Conservation (phyloP, 2,329 filamentous ascomycete genomes). For the Lizonia empirigonia region DNA sequence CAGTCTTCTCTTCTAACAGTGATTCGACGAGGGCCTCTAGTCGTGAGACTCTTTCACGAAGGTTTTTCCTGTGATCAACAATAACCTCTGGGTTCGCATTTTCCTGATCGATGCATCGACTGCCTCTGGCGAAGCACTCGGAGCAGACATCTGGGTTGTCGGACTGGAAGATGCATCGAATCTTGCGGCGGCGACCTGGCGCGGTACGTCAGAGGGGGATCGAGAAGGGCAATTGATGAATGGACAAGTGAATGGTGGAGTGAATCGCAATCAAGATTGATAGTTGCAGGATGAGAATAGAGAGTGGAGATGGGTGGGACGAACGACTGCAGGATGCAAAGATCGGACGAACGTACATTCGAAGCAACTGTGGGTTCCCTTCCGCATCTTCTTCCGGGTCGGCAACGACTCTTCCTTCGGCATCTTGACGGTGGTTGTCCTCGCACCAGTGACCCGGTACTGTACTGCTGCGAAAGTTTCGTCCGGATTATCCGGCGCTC, state of each 20-base stretch:
- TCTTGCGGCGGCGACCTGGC: slow-evolving; percentile 56
- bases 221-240: background rate
- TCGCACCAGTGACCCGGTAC: slow-evolving; percentile 5
- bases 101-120: slow-evolving; percentile 55
- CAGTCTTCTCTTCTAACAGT: slow-evolving; percentile 44
- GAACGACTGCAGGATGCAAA: slow-evolving; percentile 5
- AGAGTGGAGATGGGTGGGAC: background rate
- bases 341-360: slow-evolving; percentile 47
- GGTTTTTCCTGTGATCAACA: slow-evolving; percentile 51
- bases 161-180: slow-evolving; percentile 54
- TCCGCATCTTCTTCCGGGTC: slow-evolving; percentile 51
- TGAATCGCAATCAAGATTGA: slow-evolving; percentile 6
- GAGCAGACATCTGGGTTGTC: slow-evolving; percentile 50
- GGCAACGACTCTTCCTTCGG: slow-evolving; percentile 45
- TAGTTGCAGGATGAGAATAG: slow-evolving; percentile 3
- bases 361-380: slow-evolving; percentile 53
- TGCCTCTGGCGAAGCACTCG: slow-evolving; percentile 54
- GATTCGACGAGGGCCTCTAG: slow-evolving; percentile 50
- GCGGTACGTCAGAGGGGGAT: slow-evolving; percentile 28
- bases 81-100: slow-evolving; percentile 48
- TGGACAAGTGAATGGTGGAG: background rate
- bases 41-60: slow-evolving; percentile 51
- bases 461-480: slow-evolving; percentile 24
- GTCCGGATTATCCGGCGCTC: slow-evolving; percentile 22
- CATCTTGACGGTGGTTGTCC: slow-evolving; percentile 32